phyloP scores from a whole-genome alignment of 805 yeast genomes.

The Blastobotrys mokoenaii region DNA sequence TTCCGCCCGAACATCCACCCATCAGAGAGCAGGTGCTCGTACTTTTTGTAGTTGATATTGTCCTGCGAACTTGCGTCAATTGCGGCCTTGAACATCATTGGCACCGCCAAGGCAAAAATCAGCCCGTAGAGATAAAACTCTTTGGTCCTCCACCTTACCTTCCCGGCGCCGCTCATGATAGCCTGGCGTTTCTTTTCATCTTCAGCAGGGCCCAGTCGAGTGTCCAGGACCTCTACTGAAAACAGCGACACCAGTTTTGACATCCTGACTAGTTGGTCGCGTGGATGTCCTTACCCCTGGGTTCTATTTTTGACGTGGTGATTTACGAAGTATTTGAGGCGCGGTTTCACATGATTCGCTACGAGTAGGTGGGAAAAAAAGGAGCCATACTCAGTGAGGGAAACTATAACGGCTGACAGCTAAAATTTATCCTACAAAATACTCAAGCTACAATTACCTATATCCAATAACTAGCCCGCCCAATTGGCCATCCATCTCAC shows the following conservation, averaged over 20 bases:
- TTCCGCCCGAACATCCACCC: slow-evolving; percentile 89
- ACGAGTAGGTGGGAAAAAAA: no score
- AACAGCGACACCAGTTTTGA: slow-evolving; percentile 18
- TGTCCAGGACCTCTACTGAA: slow-evolving; percentile 35
- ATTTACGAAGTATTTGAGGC: no score
- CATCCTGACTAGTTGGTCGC: neutral
- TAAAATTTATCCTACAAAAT: no score
- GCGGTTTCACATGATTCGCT: no score
- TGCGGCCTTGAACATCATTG: slow-evolving; percentile 75
- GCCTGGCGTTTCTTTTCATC: slow-evolving; percentile 25
- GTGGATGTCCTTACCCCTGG: neutral
- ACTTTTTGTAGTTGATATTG: slow-evolving; percentile 64
- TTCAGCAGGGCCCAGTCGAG: slow-evolving; percentile 32
- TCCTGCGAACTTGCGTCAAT: slow-evolving; percentile 59
- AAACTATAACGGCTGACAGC: no score
- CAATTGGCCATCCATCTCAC: no score
- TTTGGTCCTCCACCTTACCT: slow-evolving; percentile 61
- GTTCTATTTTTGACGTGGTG: neutral
- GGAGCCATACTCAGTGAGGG: no score
- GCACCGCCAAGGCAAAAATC: slow-evolving; percentile 62
- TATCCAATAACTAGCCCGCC: no score
- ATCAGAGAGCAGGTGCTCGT: slow-evolving; percentile 49
- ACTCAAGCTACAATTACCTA: no score
- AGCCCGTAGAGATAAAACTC: slow-evolving; percentile 68
- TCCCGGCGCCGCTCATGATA: slow-evolving; percentile 22